Evolutionary conservation across 768 basidiomycete genomes (phyloP), one percentile per base, ranked within the genome.

Genomic region (Lyophyllum atratum): DNA sequence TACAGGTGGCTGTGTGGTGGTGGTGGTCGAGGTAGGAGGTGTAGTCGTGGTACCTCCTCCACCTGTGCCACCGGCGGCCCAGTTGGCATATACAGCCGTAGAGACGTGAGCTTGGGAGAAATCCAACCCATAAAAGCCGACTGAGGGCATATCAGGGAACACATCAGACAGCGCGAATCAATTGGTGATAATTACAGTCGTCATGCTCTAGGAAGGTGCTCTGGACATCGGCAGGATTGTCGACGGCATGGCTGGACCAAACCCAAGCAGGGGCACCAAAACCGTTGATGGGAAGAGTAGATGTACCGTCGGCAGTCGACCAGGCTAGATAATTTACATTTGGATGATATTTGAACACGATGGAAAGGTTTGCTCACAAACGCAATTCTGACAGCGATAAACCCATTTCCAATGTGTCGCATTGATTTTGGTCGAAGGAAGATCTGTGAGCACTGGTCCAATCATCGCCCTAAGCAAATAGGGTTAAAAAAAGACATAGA

Each of bases 321-420:
- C 76, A 83, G 70, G 72, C 64, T 72, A 19, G 26, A 45, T 33
- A 54, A 25, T 26, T 37, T n/a, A 29, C 53, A 47, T 40, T 49
- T 34, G 31, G 6, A 21, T 17, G 21, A 15, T 15, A 22, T 17
- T 24, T 21, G 46, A 28, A 55, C 42, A 33, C 37, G 5, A 42
- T 25, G 10, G 19, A 49, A 14, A 14, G 11, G 39, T 17, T 25
- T 22, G 76, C 78, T 56, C 66, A 85, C 84, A 71, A 43, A 84
- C 80, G 73, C 86, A 87, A 68, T 85, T 81, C 63, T 85, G 82
- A 77, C 86, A 87, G 17, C 84, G 76, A 72, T 79, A 87, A 3
- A 86, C 83, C 80, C 83, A 86, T 59, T 85, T 85, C 84, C 85
- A 86, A 60, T 85, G 82, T 1, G 85, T 86, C 0, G 82, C 67